Evolutionary conservation across 1,139 yeast species (phyloP).

Genomic region (Zhuliangozyma blackwelliae): DNA sequence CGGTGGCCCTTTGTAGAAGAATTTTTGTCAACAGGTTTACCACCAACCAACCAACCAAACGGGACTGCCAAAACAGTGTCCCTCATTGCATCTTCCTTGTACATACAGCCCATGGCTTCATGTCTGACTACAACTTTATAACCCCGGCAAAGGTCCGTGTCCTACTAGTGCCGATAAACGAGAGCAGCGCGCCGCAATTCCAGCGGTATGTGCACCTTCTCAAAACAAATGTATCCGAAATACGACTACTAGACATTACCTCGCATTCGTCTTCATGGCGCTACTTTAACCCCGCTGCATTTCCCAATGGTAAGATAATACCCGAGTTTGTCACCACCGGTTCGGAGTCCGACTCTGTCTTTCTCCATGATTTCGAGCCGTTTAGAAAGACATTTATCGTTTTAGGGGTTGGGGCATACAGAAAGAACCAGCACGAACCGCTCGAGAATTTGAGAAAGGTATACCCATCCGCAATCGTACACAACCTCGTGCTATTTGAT

Average conservation of each 20-base stretch:
- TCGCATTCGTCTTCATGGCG: constrained; percentile 50
- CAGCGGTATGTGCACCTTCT: constrained; percentile 42
- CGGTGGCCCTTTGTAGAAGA: too few relatives aligned
- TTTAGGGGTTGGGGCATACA: constrained; percentile 56
- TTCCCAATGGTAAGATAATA: constrained; percentile 69
- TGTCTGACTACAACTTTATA: constrained; percentile 23
- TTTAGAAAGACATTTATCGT: constrained; percentile 70
- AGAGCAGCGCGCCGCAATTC: constrained; percentile 48
- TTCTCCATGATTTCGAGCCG: constrained; percentile 86
- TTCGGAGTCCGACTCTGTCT: constrained; percentile 55
- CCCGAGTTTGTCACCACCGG: constrained; percentile 50
- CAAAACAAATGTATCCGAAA: constrained; percentile 48
- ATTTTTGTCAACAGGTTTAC: too few relatives aligned
- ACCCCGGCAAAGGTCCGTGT: constrained; percentile 66
- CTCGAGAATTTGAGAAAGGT: constrained; percentile 15
- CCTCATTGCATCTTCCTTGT: background rate
- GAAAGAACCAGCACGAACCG: constrained; percentile 14
- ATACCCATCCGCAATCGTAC: constrained; percentile 61
- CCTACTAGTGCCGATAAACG: constrained; percentile 67
- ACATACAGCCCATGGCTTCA: background rate
- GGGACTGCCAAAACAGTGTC: background rate
- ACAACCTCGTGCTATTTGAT: constrained; percentile 58
- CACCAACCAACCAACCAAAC: too few relatives aligned
- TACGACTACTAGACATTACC: constrained; percentile 69
- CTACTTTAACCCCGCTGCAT: constrained; percentile 77